Evolutionary conservation across 768 basidiomycete species (phyloP).

Genomic region (Collybia mongolica): DNA sequence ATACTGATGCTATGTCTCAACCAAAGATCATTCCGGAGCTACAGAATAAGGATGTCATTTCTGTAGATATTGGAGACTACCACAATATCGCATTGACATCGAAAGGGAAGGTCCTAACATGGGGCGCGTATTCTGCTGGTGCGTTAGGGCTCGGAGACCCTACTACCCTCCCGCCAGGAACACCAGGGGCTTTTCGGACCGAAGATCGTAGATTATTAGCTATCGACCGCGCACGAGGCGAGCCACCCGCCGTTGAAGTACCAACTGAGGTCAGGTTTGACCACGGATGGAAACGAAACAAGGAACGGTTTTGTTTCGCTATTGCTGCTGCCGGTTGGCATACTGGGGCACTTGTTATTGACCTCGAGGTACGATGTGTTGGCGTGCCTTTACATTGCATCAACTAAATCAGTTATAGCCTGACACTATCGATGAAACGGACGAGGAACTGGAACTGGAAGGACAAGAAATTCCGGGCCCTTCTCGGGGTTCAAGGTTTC

Average conservation of each 20-base stretch:
- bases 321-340: conserved; percentile 91
- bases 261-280: conserved; percentile 79
- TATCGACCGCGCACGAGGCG: conserved; percentile 23
- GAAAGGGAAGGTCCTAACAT: conserved; percentile 74
- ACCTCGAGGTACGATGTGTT: conserved; percentile 59
- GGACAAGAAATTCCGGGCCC: conserved; percentile 19
- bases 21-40: conserved; percentile 72
- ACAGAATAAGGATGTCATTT: conserved; percentile 78
- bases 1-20: conserved; percentile 36
- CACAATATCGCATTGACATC: conserved; percentile 85
- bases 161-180: conserved; percentile 42
- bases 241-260: conserved; percentile 44
- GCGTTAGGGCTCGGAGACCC: conserved; percentile 89
- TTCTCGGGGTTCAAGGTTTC: conserved; percentile 8
- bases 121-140: conserved; percentile 76
- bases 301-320: conserved; percentile 73
- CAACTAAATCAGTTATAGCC: conserved; percentile 16
- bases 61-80: conserved; percentile 90
- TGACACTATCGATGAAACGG: conserved; percentile 27
- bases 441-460: conserved; percentile 36
- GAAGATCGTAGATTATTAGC: conserved; percentile 30
- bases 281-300: conserved; percentile 44
- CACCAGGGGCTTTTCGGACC: conserved; percentile 57
- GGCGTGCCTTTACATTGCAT: neutral
- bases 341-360: conserved; percentile 84